Percentiles rank a stretch among this genome's conserved stretches.
Evolutionary conservation across 2,329 filamentous ascomycete species (phyloP).

Genomic region (Colletotrichum sp.): DNA sequence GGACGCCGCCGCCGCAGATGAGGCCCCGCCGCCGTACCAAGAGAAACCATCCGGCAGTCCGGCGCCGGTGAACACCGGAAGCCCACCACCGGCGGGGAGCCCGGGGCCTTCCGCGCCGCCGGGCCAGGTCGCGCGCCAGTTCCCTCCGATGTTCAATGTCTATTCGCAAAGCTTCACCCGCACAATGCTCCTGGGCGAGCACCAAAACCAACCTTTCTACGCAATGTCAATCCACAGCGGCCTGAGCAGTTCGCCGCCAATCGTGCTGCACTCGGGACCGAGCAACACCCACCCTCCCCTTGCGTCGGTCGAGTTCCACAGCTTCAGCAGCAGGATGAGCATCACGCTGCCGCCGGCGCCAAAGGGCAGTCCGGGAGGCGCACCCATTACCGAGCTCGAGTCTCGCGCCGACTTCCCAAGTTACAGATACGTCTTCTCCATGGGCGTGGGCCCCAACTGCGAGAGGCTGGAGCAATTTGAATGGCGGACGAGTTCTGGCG

Average conservation of each 20-base stretch:
- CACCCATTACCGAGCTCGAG: neutral
- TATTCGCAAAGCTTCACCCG: conserved; percentile 21
- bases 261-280: conserved; percentile 23
- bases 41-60: neutral
- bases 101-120: neutral
- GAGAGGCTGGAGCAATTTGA: conserved; percentile 40
- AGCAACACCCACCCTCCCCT: conserved; percentile 11
- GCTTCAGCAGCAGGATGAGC: conserved; percentile 15
- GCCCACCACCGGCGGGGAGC: neutral
- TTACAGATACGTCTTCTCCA: conserved; percentile 34
- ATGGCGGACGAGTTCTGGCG: conserved; percentile 44
- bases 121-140: conserved; percentile 17
- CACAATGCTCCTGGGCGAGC: conserved; percentile 18
- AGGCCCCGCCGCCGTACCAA: conserved; percentile 19
- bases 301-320: conserved; percentile 16
- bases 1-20: neutral
- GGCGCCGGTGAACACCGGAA: neutral
- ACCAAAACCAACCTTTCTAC: conserved; percentile 19
- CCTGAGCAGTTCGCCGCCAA: conserved; percentile 7
- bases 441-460: conserved; percentile 31
- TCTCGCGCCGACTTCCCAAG: conserved; percentile 7
- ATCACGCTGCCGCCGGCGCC: conserved; percentile 14
- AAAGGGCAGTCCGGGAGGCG: conserved; percentile 3
- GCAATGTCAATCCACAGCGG: conserved; percentile 20
- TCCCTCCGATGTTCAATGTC: conserved; percentile 22